Evolutionary conservation across 176 grass and related monocot genomes (phyloP).

Genomic region (Stipa capillata): DNA sequence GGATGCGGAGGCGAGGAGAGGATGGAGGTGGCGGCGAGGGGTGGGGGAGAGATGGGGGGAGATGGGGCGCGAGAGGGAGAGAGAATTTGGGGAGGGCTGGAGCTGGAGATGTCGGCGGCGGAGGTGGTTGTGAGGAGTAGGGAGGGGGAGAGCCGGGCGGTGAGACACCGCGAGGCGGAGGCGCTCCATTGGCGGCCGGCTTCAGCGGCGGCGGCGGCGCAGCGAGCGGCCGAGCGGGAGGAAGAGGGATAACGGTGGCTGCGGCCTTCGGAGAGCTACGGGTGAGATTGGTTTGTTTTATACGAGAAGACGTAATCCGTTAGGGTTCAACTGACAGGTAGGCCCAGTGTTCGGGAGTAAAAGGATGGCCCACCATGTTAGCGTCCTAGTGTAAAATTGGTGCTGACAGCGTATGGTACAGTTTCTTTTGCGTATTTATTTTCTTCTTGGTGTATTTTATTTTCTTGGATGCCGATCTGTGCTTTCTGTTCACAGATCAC

Average conservation of each 20-base stretch:
- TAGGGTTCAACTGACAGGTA: neutral
- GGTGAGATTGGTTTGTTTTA: neutral
- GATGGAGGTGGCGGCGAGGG: no score
- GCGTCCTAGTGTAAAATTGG: neutral
- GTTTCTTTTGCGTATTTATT: neutral
- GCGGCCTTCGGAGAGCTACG: neutral
- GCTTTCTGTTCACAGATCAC: neutral
- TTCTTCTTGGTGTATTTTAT: neutral
- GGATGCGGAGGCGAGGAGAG: no score
- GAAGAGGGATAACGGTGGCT: neutral
- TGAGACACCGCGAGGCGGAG: constrained; percentile 4
- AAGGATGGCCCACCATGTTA: neutral
- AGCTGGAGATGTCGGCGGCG: no score
- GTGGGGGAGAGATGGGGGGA: no score
- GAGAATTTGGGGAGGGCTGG: no score
- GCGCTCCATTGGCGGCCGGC: constrained; percentile 10
- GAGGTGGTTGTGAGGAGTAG: neutral
- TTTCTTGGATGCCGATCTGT: neutral
- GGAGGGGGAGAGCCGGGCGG: neutral
- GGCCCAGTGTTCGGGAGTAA: neutral
- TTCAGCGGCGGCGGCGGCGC: neutral
- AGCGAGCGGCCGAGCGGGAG: neutral
- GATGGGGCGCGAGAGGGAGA: no score
- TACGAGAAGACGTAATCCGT: neutral
- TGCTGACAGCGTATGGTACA: neutral